Evolutionary conservation across 148 eudicot genomes (phyloP).

Genomic region (Chenopodium album): DNA sequence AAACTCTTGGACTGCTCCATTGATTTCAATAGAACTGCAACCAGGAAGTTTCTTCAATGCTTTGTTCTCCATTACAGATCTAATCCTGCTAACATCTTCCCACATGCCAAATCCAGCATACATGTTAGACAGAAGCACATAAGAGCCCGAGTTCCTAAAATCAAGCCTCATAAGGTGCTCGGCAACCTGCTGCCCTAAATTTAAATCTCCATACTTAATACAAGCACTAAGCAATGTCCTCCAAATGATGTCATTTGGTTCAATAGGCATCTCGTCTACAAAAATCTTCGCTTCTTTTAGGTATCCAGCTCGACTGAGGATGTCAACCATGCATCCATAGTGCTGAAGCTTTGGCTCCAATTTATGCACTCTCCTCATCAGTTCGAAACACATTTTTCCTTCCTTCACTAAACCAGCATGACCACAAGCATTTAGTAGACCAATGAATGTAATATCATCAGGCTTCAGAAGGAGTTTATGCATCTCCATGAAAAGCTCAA

Average conservation of each 20-base stretch:
- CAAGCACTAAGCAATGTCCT: conserved; percentile 67
- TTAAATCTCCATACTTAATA: conserved; percentile 41
- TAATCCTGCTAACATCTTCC: conserved; percentile 54
- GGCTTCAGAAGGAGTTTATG: conserved; percentile 42
- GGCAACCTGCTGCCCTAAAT: conserved; percentile 46
- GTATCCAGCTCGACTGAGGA: conserved; percentile 63
- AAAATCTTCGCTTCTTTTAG: conserved; percentile 49
- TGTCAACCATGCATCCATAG: conserved; percentile 78
- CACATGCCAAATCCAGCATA: conserved; percentile 67
- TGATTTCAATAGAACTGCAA: conserved; percentile 62
- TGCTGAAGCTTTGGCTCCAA: conserved; percentile 67
- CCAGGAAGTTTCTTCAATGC: conserved; percentile 62
- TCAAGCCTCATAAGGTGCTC: conserved; percentile 42
- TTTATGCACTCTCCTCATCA: conserved; percentile 61
- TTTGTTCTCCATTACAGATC: conserved; percentile 50
- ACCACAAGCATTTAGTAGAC: conserved; percentile 64
- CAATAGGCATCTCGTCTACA: conserved; percentile 65
- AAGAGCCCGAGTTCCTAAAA: conserved; percentile 42
- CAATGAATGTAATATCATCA: conserved; percentile 72
- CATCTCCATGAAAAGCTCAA: conserved; percentile 63
- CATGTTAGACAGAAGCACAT: conserved; percentile 65
- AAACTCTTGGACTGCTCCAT: conserved; percentile 61
- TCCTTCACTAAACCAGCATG: conserved; percentile 75
- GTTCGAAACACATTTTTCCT: conserved; percentile 65
- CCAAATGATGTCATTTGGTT: conserved; percentile 61